A percentile compares a stretch with the other conserved stretches of the same genome.
Evolutionary conservation across 352 stramenopile species (phyloP).

Genomic region (Stramenopiles sp.): DNA sequence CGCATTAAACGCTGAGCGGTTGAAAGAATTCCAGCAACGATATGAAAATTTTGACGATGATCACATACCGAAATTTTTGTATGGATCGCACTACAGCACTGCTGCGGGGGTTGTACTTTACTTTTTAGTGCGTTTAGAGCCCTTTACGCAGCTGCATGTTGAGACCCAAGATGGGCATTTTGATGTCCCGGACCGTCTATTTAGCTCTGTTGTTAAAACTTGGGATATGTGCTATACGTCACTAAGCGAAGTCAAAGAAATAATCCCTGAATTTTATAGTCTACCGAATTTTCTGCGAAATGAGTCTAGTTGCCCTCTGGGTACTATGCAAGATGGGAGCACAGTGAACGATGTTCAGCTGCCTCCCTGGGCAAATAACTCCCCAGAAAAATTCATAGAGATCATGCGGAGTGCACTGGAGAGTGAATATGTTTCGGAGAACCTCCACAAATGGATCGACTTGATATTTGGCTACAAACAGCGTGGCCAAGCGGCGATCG

Average conservation of each 20-base stretch:
- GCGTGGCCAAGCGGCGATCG: conserved; percentile 63
- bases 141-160: conserved; percentile 76
- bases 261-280: conserved; percentile 12
- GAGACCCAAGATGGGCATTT: conserved; percentile 85
- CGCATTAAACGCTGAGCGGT: not conserved
- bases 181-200: conserved; percentile 90
- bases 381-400: conserved; percentile 81
- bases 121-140: conserved; percentile 88
- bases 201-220: conserved; percentile 68
- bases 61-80: conserved; percentile 52
- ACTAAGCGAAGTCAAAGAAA: not conserved
- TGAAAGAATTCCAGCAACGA: conserved; percentile 10
- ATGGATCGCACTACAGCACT: conserved; percentile 46
- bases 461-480: conserved; percentile 99
- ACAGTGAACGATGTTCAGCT: conserved; percentile 81
- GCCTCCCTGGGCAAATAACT: conserved; percentile 84
- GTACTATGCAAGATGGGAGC: conserved; percentile 38
- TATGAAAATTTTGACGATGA: conserved; percentile 12
- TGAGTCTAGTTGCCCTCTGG: conserved; percentile 56
- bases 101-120: conserved; percentile 48
- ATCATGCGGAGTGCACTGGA: conserved; percentile 86
- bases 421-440: conserved; percentile 84
- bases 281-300: conserved; percentile 57
- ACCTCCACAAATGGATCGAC: conserved; percentile 96
- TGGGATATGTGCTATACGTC: conserved; percentile 40